These are phyloP conservation scores for Grosmannia serpens DNA, from an alignment of 2,329 filamentous ascomycete genomes.

Conservation along the genomic window DNA sequence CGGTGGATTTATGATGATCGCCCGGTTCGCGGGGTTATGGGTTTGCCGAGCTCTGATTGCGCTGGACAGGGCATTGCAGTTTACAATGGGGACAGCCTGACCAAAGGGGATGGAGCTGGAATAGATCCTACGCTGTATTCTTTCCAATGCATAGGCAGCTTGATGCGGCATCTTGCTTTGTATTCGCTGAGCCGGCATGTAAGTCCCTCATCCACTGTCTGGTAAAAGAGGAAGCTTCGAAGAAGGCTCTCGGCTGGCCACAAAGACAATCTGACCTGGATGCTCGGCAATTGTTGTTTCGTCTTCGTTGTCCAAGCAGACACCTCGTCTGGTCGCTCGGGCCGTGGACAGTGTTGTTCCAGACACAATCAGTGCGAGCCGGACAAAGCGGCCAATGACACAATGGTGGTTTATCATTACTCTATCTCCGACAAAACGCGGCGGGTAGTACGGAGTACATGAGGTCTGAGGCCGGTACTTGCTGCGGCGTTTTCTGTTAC, in stretches of 20 bases:
- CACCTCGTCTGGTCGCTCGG: conserved; percentile 4
- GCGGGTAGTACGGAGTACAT: too few species aligned
- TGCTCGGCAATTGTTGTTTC: background rate
- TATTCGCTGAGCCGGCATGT: too few species aligned
- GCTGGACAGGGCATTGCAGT: background rate
- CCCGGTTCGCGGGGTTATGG: conserved; percentile 13
- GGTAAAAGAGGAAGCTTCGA: too few species aligned
- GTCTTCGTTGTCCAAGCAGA: too few species aligned
- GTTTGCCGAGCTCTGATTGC: conserved; percentile 10
- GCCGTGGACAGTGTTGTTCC: background rate
- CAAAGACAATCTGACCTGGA: too few species aligned
- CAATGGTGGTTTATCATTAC: conserved; percentile 8
- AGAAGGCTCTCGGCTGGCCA: too few species aligned
- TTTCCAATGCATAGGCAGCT: background rate
- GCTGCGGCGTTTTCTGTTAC: background rate
- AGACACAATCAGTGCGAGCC: background rate
- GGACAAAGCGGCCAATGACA: conserved; percentile 6
- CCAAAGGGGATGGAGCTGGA: background rate
- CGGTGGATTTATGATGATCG: conserved; percentile 15
- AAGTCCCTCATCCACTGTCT: too few species aligned
- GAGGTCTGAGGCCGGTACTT: background rate
- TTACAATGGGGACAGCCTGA: background rate
- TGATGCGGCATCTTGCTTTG: background rate
- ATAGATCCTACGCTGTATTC: background rate
- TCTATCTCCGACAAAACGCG: background rate